Evolutionary conservation across 2,329 filamentous ascomycete genomes (phyloP).

Genomic region (Aspergillus quadricinctus): DNA sequence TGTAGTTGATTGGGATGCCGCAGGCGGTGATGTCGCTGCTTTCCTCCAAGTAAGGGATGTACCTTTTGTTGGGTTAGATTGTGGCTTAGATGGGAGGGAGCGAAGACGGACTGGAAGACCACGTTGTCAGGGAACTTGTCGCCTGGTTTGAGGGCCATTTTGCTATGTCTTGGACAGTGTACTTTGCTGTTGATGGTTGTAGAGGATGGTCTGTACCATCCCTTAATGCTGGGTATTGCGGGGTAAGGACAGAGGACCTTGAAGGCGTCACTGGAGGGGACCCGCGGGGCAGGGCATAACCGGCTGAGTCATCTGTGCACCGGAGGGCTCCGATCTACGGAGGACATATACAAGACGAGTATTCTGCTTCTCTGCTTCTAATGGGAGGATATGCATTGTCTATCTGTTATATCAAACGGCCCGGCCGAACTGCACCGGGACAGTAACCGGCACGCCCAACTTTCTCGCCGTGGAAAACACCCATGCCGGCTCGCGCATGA

Average conservation of each 20-base stretch:
- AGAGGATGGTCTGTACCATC: too few species aligned
- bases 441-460: slow-evolving; percentile 45
- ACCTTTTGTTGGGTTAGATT: slow-evolving; percentile 42
- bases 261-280: not conserved
- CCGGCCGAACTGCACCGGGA: slow-evolving; percentile 46
- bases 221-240: not conserved
- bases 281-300: not conserved
- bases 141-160: slow-evolving; percentile 63
- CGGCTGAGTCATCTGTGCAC: not conserved
- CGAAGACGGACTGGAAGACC: slow-evolving; percentile 61
- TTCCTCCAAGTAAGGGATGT: slow-evolving; percentile 72
- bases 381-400: not conserved
- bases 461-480: slow-evolving; percentile 49
- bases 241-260: not conserved
- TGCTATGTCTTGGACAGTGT: too few species aligned
- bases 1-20: slow-evolving; percentile 71
- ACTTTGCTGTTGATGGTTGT: too few species aligned
- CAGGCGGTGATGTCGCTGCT: slow-evolving; percentile 67
- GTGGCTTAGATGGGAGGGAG: not conserved
- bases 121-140: slow-evolving; percentile 78
- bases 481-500: slow-evolving; percentile 54
- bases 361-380: not conserved
- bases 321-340: not conserved
- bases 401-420: slow-evolving; percentile 4
- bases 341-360: not conserved